phyloP scores from a whole-genome alignment of 2,329 filamentous ascomycete species.

The Cladophialophora carrionii region DNA sequence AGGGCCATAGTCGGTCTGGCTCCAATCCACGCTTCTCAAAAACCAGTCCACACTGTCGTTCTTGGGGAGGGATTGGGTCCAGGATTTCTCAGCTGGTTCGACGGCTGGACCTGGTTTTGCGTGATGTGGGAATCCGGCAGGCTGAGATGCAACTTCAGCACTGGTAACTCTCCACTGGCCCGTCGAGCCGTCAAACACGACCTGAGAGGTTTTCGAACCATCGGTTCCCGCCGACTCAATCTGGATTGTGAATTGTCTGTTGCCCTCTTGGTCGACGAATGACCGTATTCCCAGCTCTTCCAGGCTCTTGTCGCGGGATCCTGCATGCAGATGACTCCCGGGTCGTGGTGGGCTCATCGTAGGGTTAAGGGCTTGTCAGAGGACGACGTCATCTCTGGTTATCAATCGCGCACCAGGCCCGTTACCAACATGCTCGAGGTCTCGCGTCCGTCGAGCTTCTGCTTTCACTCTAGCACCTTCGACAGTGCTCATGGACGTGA shows the following conservation, averaged over 20 bases:
- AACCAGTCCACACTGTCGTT: constrained; percentile 42
- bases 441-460: background rate
- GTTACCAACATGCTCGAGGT: too few relatives aligned
- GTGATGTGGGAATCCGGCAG: background rate
- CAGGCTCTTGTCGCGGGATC: constrained; percentile 2
- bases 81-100: constrained; percentile 14
- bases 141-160: background rate
- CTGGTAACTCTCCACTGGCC: constrained; percentile 9
- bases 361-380: background rate
- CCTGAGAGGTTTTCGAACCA: background rate
- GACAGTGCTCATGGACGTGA: background rate
- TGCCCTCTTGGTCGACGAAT: constrained; percentile 16
- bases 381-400: background rate
- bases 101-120: background rate
- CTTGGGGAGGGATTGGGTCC: constrained; percentile 30
- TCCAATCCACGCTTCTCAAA: constrained; percentile 54
- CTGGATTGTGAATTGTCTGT: constrained; percentile 21
- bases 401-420: too few relatives aligned
- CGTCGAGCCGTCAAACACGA: constrained; percentile 15
- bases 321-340: background rate
- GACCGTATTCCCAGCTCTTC: constrained; percentile 25
- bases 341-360: background rate
- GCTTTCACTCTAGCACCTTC: background rate
- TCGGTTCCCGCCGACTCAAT: constrained; percentile 4
- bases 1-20: constrained; percentile 52